These are phyloP conservation scores for Sonneratia alba DNA, from an alignment of 345 rosid genomes.

Conservation along the genomic window DNA sequence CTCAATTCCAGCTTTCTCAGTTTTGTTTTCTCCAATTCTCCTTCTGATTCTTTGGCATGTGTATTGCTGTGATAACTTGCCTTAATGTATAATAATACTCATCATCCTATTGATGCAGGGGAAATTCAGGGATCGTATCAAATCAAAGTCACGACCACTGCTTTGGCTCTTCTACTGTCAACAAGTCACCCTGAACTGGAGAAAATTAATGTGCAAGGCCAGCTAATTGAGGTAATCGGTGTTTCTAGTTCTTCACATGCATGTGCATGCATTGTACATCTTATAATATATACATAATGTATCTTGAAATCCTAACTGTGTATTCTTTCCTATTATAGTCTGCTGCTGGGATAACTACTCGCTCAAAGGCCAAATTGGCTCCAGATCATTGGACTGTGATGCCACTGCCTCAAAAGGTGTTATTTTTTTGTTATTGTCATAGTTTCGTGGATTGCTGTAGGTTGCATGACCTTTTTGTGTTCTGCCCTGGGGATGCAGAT, in stretches of 20 bases:
- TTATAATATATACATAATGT: not conserved
- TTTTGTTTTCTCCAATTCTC: not conserved
- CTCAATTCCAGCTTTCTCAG: not conserved
- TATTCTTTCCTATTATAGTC: slow-evolving; percentile 26
- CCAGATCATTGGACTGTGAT: slow-evolving; percentile 82
- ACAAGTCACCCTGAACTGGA: slow-evolving; percentile 62
- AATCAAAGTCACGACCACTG: slow-evolving; percentile 78
- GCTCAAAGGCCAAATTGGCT: slow-evolving; percentile 73
- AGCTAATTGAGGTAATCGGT: slow-evolving; percentile 46
- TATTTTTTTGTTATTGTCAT: slow-evolving; percentile 1
- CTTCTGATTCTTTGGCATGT: not conserved
- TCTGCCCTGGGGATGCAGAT: slow-evolving; percentile 32
- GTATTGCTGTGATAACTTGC: not conserved
- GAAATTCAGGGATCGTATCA: slow-evolving; percentile 85
- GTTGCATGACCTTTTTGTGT: not conserved
- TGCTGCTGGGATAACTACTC: slow-evolving; percentile 69
- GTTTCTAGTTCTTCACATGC: not conserved
- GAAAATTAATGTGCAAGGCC: slow-evolving; percentile 70
- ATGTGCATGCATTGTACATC: slow-evolving; percentile 9
- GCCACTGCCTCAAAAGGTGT: slow-evolving; percentile 75
- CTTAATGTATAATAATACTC: not conserved
- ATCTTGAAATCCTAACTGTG: slow-evolving; percentile 5
- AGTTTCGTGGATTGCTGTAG: not conserved
- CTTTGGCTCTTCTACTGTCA: slow-evolving; percentile 69
- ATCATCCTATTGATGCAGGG: slow-evolving; percentile 26